A percentile compares a stretch with the other conserved stretches of the same genome.
Evolutionary conservation across 768 basidiomycete genomes (phyloP).

Genomic region (Lactarius trivialis): DNA sequence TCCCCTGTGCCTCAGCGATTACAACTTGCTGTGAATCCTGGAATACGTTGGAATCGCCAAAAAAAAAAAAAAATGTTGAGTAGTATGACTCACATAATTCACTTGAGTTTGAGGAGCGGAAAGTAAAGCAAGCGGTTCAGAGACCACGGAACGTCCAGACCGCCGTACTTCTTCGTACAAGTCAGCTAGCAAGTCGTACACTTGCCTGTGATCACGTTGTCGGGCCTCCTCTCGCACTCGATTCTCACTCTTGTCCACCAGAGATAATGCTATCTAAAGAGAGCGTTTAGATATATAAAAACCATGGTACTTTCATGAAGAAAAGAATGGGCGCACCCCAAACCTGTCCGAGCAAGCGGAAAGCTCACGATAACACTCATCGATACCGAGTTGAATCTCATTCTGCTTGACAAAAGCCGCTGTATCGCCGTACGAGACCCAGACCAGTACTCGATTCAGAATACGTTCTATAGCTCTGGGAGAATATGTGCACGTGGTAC

Average conservation of each 20-base stretch:
- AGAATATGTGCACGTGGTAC: not conserved
- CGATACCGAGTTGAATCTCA: conserved; percentile 39
- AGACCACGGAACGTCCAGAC: not conserved
- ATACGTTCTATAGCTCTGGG: conserved; percentile 3
- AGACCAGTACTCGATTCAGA: not conserved
- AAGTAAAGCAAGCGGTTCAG: not conserved
- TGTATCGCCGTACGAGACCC: not conserved
- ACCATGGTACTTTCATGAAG: not conserved
- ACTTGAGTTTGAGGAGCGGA: not conserved
- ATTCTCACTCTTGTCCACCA: not conserved
- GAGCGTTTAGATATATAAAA: not conserved
- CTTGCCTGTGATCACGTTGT: not conserved
- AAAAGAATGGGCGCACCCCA: conserved; percentile 27
- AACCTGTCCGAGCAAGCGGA: conserved; percentile 34
- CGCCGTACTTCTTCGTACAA: conserved; percentile 1
- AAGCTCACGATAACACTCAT: conserved; percentile 35
- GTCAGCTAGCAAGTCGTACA: not conserved
- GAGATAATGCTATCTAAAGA: conserved; percentile 1
- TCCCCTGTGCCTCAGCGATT: not conserved
- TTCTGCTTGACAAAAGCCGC: conserved; percentile 31
- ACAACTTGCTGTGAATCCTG: not conserved
- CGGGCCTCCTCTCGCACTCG: not conserved
- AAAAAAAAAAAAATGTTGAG: not conserved
- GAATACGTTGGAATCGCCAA: not conserved
- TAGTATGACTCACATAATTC: not conserved